Evolutionary conservation across 129 eudicot species (phyloP).

Genomic region (Scalesia atractyloides): DNA sequence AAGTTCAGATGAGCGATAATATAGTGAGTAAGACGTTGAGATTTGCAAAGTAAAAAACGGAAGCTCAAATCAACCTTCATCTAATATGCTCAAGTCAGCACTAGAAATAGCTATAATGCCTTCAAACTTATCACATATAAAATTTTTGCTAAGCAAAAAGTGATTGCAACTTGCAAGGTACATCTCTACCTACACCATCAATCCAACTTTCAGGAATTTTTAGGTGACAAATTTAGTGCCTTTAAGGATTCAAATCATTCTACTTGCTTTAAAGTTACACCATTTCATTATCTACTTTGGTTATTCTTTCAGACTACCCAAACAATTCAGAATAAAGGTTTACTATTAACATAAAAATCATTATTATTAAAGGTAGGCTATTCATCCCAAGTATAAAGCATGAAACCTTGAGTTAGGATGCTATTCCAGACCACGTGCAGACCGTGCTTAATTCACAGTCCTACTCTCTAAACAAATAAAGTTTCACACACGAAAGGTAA

Average conservation of each 20-base stretch:
- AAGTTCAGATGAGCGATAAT: neutral
- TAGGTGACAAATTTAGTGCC: neutral
- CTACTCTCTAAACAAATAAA: too few relatives aligned
- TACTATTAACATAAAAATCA: neutral
- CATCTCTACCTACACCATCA: too few relatives aligned
- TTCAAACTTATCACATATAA: neutral
- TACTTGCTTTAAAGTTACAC: neutral
- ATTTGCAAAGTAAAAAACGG: neutral
- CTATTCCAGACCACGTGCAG: neutral
- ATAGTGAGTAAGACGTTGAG: neutral
- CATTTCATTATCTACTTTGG: neutral
- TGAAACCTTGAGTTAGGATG: neutral
- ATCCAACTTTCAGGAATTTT: neutral
- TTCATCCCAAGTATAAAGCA: neutral
- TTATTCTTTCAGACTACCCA: neutral
- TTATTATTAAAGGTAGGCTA: neutral
- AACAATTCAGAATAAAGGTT: neutral
- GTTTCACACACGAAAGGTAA: too few relatives aligned
- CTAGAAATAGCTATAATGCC: neutral
- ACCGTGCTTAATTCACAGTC: too few relatives aligned
- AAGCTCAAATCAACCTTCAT: conserved; percentile 5
- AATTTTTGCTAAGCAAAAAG: neutral
- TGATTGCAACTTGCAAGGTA: too few relatives aligned
- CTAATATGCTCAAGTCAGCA: conserved; percentile 2
- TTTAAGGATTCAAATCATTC: neutral